Conservation (phyloP, 2,329 filamentous ascomycete species). For the Cyphellophora attinorum region DNA sequence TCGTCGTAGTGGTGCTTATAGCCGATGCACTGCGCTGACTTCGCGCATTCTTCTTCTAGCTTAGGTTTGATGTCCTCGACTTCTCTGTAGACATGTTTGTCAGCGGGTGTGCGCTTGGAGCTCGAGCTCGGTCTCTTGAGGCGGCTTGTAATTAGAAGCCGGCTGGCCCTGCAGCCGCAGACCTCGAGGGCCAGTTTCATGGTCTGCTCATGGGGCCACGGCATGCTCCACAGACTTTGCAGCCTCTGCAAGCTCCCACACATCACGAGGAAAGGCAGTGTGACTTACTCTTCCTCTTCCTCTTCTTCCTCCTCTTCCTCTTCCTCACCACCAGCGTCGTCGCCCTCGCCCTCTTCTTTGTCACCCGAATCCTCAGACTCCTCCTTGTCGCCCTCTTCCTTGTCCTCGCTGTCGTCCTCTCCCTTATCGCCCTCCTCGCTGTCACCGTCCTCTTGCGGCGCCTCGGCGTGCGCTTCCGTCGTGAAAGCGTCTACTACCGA, state of each 20-base stretch:
- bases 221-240: no score
- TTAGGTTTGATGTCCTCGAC: no score
- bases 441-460: conserved; percentile 41
- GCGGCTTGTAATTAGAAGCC: no score
- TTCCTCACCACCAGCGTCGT: conserved; percentile 62
- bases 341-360: conserved; percentile 49
- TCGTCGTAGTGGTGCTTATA: conserved; percentile 98
- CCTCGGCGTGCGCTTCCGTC: conserved; percentile 51
- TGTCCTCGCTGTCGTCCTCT: conserved; percentile 23
- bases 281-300: conserved; percentile 77
- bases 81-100: no score
- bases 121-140: no score
- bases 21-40: conserved; percentile 73
- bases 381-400: conserved; percentile 35
- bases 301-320: conserved; percentile 80
- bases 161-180: no score
- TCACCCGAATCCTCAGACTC: conserved; percentile 42
- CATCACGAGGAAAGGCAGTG: conserved; percentile 5
- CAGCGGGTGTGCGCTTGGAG: no score
- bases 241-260: background rate
- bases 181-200: no score
- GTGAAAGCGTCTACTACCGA: conserved; percentile 43
- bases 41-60: conserved; percentile 85
- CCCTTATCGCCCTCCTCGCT: conserved; percentile 35
- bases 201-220: no score